A percentile compares a stretch with the other conserved stretches of the same genome.
These are phyloP conservation scores for Pseudoneurospora amorphoporcata DNA, from an alignment of 495 filamentous ascomycete genomes.

Conservation along the genomic window DNA sequence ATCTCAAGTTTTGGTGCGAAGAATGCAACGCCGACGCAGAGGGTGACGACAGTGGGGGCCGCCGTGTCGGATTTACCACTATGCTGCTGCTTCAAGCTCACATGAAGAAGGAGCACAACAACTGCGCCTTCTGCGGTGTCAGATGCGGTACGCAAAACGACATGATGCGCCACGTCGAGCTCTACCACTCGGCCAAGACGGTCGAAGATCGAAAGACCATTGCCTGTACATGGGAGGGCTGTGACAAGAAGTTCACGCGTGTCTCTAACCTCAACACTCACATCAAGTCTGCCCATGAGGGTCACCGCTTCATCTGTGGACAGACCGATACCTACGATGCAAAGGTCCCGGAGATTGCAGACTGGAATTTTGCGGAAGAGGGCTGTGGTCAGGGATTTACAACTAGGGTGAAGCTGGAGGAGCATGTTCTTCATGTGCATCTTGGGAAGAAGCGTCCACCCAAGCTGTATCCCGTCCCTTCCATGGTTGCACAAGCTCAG, in stretches of 20 bases:
- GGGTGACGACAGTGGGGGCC: slow-evolving; percentile 11
- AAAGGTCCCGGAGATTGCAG: slow-evolving; percentile 37
- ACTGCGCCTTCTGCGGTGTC: slow-evolving; percentile 61
- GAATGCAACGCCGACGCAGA: slow-evolving; percentile 41
- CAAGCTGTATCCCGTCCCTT: slow-evolving; percentile 23
- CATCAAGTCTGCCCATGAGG: slow-evolving; percentile 62
- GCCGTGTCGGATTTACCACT: slow-evolving; percentile 55
- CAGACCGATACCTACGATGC: slow-evolving; percentile 47
- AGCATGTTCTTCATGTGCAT: slow-evolving; percentile 70
- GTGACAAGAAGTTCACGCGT: slow-evolving; percentile 63
- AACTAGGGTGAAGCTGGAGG: slow-evolving; percentile 65
- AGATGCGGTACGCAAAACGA: slow-evolving; percentile 49
- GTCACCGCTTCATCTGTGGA: slow-evolving; percentile 63
- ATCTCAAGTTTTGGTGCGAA: slow-evolving; percentile 59
- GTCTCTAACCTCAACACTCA: slow-evolving; percentile 72
- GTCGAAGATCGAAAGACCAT: slow-evolving; percentile 53
- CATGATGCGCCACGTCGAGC: slow-evolving; percentile 59
- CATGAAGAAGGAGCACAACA: slow-evolving; percentile 57
- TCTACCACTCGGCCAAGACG: slow-evolving; percentile 51
- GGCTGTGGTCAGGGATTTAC: slow-evolving; percentile 62
- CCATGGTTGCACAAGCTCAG: slow-evolving; percentile 1
- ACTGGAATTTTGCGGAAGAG: slow-evolving; percentile 49
- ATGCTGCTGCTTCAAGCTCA: slow-evolving; percentile 61
- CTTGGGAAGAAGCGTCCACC: slow-evolving; percentile 44
- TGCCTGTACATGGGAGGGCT: slow-evolving; percentile 53